These are phyloP conservation scores for Malus sieversii DNA, from an alignment of 306 rosid species.

Conservation along the genomic window DNA sequence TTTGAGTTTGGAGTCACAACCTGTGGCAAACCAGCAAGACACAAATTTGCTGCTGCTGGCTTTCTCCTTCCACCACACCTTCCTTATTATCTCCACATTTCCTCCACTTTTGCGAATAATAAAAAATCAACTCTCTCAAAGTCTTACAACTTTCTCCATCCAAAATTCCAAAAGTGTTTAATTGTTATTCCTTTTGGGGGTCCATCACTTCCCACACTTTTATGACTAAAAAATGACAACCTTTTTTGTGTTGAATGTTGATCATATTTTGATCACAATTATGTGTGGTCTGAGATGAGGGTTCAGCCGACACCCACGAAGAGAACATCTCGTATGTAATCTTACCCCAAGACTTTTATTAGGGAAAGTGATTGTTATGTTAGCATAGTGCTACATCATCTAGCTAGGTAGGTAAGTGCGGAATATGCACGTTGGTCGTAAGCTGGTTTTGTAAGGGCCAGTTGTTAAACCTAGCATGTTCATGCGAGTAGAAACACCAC, in stretches of 20 bases:
- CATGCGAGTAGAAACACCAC: too few species aligned
- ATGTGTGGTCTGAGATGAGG: background rate
- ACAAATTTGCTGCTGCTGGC: constrained; percentile 3
- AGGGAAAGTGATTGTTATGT: too few species aligned
- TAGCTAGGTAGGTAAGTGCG: too few species aligned
- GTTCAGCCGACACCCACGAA: background rate
- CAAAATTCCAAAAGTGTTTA: background rate
- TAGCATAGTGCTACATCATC: too few species aligned
- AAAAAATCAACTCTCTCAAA: background rate
- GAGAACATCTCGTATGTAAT: background rate
- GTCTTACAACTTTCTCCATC: background rate
- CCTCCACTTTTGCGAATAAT: constrained; percentile 16
- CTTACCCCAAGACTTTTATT: too few species aligned
- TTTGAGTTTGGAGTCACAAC: constrained; percentile 15
- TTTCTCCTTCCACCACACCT: constrained; percentile 22
- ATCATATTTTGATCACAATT: background rate
- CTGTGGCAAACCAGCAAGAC: background rate
- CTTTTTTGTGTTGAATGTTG: background rate
- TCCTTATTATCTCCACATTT: constrained; percentile 21
- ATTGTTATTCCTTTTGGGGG: background rate
- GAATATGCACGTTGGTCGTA: too few species aligned
- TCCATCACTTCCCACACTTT: background rate
- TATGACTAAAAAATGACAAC: background rate
- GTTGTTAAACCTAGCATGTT: too few species aligned
- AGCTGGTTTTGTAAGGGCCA: too few species aligned